These are phyloP conservation scores for Saturnispora kantuleensis DNA, from an alignment of 805 yeast genomes.

Conservation along the genomic window DNA sequence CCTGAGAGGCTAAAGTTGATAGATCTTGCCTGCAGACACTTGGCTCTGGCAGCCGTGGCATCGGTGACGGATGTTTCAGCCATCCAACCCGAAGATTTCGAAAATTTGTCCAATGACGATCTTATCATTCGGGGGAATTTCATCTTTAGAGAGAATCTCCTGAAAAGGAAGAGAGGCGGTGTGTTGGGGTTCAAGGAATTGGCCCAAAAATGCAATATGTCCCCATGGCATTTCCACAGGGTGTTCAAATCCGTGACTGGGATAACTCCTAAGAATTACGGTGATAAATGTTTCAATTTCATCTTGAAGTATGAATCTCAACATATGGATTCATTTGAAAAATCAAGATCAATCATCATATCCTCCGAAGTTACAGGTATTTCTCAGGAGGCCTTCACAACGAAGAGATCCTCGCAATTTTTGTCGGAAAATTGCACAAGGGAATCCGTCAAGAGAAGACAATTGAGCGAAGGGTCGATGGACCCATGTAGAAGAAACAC, in stretches of 20 bases:
- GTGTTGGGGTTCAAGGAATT: slow-evolving; percentile 77
- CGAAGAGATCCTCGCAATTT: neutral
- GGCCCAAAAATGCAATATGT: slow-evolving; percentile 71
- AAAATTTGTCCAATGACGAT: slow-evolving; percentile 12
- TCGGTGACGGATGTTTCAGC: slow-evolving; percentile 13
- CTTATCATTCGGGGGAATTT: slow-evolving; percentile 5
- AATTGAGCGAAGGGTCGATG: too few species aligned
- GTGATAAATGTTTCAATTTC: slow-evolving; percentile 68
- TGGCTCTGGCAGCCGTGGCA: slow-evolving; percentile 60
- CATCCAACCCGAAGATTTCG: slow-evolving; percentile 4
- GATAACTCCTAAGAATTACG: slow-evolving; percentile 79
- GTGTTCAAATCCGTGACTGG: slow-evolving; percentile 83
- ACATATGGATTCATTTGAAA: slow-evolving; percentile 11
- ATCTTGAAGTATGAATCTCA: slow-evolving; percentile 28
- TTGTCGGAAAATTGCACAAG: too few species aligned
- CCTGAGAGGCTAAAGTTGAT: slow-evolving; percentile 39
- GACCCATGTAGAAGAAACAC: too few species aligned
- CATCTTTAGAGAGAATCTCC: slow-evolving; percentile 11
- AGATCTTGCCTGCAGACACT: slow-evolving; percentile 73
- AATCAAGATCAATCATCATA: slow-evolving; percentile 21
- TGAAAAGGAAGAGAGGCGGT: slow-evolving; percentile 54
- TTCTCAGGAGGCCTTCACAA: neutral
- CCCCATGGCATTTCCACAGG: slow-evolving; percentile 91
- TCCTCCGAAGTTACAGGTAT: slow-evolving; percentile 25
- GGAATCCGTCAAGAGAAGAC: too few species aligned